Conservation (phyloP, 2,329 filamentous ascomycete genomes). For the Sporothrix sp. region DNA sequence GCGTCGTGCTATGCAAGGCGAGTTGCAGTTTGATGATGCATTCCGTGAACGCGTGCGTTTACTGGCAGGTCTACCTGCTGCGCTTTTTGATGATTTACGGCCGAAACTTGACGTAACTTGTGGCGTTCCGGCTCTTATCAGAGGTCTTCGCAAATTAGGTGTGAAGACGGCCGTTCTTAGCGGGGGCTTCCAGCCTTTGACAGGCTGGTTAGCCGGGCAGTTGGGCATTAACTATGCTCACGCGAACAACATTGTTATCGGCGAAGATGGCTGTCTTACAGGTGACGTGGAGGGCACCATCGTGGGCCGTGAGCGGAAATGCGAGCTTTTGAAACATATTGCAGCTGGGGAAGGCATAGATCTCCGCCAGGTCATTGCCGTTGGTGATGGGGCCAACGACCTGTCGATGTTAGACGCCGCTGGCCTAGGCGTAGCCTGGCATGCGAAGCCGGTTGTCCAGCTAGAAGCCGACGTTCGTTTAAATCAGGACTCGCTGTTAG, state of each 20-base stretch:
- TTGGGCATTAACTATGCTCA: slow-evolving; percentile 81
- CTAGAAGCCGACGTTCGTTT: slow-evolving; percentile 63
- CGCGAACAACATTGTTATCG: slow-evolving; percentile 72
- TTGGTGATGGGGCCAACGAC: slow-evolving; percentile 78
- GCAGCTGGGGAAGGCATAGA: slow-evolving; percentile 56
- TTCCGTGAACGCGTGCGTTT: slow-evolving; percentile 72
- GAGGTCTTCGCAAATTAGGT: no score
- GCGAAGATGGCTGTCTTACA: slow-evolving; percentile 50
- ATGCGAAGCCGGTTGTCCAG: slow-evolving; percentile 75
- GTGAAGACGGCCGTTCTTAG: slow-evolving; percentile 85
- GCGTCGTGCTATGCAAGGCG: slow-evolving; percentile 86
- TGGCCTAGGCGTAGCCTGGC: slow-evolving; percentile 71
- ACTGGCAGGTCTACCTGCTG: slow-evolving; percentile 67
- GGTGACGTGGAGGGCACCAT: slow-evolving; percentile 64
- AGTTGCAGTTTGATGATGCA: slow-evolving; percentile 81
- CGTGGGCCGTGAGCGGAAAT: slow-evolving; percentile 67
- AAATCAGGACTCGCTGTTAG: slow-evolving; percentile 60
- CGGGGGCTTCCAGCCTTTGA: slow-evolving; percentile 84
- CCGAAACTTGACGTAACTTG: slow-evolving; percentile 69
- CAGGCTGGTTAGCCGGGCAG: slow-evolving; percentile 70
- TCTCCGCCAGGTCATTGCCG: slow-evolving; percentile 58
- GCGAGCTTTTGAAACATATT: slow-evolving; percentile 60
- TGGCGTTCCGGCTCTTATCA: slow-evolving; percentile 66
- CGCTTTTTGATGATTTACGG: slow-evolving; percentile 70
- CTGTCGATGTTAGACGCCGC: slow-evolving; percentile 68